Conservation (phyloP, 352 stramenopile genomes). For the Globisporangium heterothallicum region DNA sequence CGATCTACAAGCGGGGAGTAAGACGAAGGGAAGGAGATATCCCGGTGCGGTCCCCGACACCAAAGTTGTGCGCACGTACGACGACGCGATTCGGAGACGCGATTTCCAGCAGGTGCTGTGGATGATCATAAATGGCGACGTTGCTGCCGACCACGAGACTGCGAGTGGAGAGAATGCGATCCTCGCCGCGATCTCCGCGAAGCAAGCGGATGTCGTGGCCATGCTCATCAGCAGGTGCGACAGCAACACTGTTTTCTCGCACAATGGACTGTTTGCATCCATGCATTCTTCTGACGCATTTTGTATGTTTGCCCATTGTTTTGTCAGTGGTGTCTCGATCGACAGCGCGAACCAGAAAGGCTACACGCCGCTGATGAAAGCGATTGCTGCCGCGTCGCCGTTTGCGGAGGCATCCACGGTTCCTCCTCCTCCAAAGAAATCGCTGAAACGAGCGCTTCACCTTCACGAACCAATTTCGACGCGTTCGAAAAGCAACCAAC, state of each 20-base stretch:
- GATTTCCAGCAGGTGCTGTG: conserved; percentile 63
- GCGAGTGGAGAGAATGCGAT: conserved; percentile 50
- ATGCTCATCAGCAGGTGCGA: conserved; percentile 43
- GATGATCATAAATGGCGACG: conserved; percentile 59
- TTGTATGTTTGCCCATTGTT: too few species aligned
- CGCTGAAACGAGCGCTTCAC: background rate
- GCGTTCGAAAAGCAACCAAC: conserved; percentile 7
- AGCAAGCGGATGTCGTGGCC: conserved; percentile 31
- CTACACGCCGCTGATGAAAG: conserved; percentile 75
- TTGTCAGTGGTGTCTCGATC: conserved; percentile 48
- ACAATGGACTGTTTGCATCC: background rate
- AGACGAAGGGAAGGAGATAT: conserved; percentile 5
- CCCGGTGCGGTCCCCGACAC: background rate
- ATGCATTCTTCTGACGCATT: background rate
- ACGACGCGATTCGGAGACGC: conserved; percentile 45
- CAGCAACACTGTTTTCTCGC: too few species aligned
- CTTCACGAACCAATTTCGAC: background rate
- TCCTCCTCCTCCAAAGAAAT: background rate
- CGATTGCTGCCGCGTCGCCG: conserved; percentile 39
- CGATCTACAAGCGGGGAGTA: background rate
- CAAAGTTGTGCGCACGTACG: conserved; percentile 20
- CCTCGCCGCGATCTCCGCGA: conserved; percentile 45
- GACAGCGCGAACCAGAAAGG: conserved; percentile 42
- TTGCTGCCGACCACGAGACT: conserved; percentile 46
- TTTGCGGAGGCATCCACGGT: conserved; percentile 11